Evolutionary conservation across 768 basidiomycete genomes (phyloP).

Genomic region (Harrya chromipes): DNA sequence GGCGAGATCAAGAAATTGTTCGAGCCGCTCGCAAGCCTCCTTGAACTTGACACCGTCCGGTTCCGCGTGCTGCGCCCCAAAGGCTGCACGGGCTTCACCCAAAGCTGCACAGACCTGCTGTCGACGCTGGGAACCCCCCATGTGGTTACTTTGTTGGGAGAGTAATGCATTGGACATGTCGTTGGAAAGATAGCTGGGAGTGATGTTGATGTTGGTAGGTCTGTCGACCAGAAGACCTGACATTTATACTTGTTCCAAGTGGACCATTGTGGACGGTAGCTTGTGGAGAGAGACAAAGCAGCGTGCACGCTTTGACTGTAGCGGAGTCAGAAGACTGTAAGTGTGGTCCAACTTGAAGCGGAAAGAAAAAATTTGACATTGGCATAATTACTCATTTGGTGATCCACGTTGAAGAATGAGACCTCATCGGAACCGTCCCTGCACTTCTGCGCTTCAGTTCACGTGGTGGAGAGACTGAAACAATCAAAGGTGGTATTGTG

Average conservation of each 20-base stretch:
- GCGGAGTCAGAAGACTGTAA: no score
- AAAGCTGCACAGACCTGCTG: conserved; percentile 4
- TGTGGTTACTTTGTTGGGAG: neutral
- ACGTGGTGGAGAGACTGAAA: neutral
- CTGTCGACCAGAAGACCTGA: neutral
- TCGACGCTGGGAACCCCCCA: neutral
- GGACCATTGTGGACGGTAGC: conserved; percentile 2
- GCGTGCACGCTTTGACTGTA: conserved; percentile 1
- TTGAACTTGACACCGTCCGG: conserved; percentile 12
- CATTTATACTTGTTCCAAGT: conserved; percentile 10
- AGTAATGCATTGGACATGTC: conserved; percentile 10
- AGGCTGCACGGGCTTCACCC: conserved; percentile 9
- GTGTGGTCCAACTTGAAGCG: conserved; percentile 10
- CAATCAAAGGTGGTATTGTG: neutral
- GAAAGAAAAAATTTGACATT: conserved; percentile 3
- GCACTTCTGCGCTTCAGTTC: neutral
- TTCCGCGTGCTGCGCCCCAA: conserved; percentile 12
- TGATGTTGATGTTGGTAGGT: neutral
- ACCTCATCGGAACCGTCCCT: neutral
- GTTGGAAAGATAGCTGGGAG: neutral
- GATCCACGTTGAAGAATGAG: neutral
- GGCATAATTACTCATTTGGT: neutral
- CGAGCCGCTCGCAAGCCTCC: conserved; percentile 10
- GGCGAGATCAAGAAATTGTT: conserved; percentile 7
- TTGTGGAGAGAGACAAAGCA: neutral